A percentile compares a stretch with the other conserved stretches of the same genome.
Evolutionary conservation across 2,329 filamentous ascomycete species (phyloP).

Genomic region (Ophiostoma fasciatum): DNA sequence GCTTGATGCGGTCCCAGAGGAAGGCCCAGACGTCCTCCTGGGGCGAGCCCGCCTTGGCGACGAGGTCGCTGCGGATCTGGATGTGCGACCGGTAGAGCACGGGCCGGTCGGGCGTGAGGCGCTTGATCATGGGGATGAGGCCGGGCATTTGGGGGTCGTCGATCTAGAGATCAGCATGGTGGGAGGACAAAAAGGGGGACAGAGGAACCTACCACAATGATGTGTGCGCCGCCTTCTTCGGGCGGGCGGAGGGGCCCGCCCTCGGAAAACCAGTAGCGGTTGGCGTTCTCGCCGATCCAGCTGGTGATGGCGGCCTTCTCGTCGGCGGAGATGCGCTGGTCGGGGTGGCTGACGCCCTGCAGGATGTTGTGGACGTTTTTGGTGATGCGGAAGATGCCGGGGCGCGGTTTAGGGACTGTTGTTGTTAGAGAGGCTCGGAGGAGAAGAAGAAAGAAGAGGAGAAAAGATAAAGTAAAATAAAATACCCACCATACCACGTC

Average conservation of each 20-base stretch:
- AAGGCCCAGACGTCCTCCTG: constrained; percentile 63
- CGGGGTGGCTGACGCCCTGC: constrained; percentile 56
- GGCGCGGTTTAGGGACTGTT: constrained; percentile 70
- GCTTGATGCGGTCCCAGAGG: constrained; percentile 56
- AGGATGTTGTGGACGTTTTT: constrained; percentile 85
- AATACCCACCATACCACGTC: constrained; percentile 50
- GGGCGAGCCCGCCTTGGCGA: constrained; percentile 45
- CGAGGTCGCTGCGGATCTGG: constrained; percentile 62
- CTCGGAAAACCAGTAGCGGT: constrained; percentile 56
- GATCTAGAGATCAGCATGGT: constrained; percentile 29
- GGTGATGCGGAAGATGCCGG: constrained; percentile 67
- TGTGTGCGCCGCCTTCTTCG: constrained; percentile 56
- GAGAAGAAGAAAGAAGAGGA: neutral
- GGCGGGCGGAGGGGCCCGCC: constrained; percentile 51
- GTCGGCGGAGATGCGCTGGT: constrained; percentile 47
- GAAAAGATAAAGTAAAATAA: neutral
- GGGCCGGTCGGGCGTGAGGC: constrained; percentile 53
- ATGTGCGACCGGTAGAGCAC: constrained; percentile 75
- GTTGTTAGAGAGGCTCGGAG: constrained; percentile 2
- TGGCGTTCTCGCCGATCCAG: constrained; percentile 62
- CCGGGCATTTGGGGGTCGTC: constrained; percentile 79
- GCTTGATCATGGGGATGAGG: constrained; percentile 61
- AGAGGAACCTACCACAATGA: constrained; percentile 43
- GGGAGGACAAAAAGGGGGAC: neutral
- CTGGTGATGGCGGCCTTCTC: constrained; percentile 48